A percentile compares a stretch with the other conserved stretches of the same genome.
Conservation (phyloP, 257 asterid species). For the Plantago major region DNA sequence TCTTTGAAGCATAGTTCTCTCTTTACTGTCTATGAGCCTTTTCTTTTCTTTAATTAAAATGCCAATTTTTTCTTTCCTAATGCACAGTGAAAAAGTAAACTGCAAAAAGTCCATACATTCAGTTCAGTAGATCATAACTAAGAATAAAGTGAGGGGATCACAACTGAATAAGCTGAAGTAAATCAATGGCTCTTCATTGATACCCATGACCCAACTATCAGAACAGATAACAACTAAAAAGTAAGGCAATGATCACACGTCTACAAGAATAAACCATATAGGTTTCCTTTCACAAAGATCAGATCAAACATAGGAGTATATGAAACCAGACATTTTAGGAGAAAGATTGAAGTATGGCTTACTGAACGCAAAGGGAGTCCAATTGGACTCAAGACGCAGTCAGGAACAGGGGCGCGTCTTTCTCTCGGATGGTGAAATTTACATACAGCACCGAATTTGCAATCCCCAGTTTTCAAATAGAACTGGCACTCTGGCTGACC, state of each 20-base stretch:
- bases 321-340: neutral
- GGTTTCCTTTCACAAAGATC: conserved; percentile 9
- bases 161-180: too few species aligned
- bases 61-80: too few species aligned
- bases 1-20: too few species aligned
- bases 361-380: conserved; percentile 96
- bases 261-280: conserved; percentile 8
- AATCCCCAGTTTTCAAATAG: conserved; percentile 96
- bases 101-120: too few species aligned
- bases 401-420: conserved; percentile 77
- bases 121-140: too few species aligned
- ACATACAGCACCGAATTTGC: conserved; percentile 93
- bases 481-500: conserved; percentile 95
- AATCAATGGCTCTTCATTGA: too few species aligned
- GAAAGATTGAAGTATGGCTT: conserved; percentile 34
- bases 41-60: too few species aligned
- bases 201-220: conserved; percentile 2
- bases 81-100: too few species aligned
- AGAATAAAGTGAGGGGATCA: too few species aligned
- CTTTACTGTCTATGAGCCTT: too few species aligned
- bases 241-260: conserved; percentile 3
- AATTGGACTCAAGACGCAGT: conserved; percentile 75
- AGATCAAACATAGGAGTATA: conserved; percentile 3
- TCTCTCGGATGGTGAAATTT: conserved; percentile 95
- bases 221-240: conserved; percentile 12